Base-by-base conservation (phyloP, 257 asterid species). In the Solanum pennellii region DNA sequence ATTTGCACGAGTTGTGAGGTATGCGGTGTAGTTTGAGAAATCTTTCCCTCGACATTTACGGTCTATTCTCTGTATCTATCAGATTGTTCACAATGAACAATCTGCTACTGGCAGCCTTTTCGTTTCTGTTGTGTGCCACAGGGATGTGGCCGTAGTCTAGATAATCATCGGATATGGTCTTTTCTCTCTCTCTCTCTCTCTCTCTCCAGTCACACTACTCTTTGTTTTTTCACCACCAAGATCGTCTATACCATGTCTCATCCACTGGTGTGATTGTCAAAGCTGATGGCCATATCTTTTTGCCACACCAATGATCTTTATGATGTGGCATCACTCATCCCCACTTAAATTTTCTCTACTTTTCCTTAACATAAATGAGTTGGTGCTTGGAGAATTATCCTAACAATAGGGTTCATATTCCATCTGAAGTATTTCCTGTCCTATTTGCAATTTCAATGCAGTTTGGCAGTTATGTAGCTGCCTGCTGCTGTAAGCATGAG, bases 1-100 rank as follows among this genome's bases (percentile, higher is more conserved):
- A 86, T 92, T 92, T 82, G 90, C 87, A 49, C 90, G 93, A 90
- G 94, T 91, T 85, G 93, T 91, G 74, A 89, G 93, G 94, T 88
- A 83, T 23, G 16, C 21, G 7, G 75, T 88, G 39, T 62, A 52
- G 65, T 52, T 41, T 49, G 52, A 74, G 42, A 52, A 69, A 23
- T 62, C 83, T 82, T 86, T 83, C 21, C 80, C 42, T 21, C 73
- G 72, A 31, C 77, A 29, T 65, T 21, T 68, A 49, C 21, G 3
- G 9, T 31, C 68, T 45, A 45, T 18, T 15, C 66, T 79, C 84
- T 79, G 66, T 79, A 79, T 77, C 83, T 77, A n/a, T 15, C 18
- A 9, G 62, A 79, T 33, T 45, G 41, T 79, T 10, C 84, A 20
- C n/a, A 79, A 45, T 45, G 66, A 45, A 79, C 25, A 44, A 45